phyloP scores from a whole-genome alignment of 208 protist genomes.

The Angomonas desouzai region DNA sequence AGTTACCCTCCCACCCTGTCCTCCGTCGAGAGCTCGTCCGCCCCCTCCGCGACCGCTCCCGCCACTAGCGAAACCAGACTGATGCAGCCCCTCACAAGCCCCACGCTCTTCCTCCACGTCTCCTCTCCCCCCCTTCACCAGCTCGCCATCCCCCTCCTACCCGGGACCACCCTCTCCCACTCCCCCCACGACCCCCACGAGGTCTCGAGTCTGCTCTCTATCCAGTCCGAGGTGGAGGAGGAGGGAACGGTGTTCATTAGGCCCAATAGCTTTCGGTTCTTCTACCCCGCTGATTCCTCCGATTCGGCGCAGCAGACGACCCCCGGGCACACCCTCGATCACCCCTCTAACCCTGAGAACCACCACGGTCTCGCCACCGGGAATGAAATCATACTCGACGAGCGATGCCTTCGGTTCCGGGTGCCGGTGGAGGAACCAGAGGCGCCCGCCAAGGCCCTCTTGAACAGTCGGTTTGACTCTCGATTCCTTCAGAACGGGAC shows the following conservation, averaged over 20 bases:
- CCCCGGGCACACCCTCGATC: background rate
- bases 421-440: background rate
- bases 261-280: background rate
- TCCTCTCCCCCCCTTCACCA: background rate
- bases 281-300: background rate
- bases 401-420: background rate
- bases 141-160: background rate
- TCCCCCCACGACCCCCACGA: background rate
- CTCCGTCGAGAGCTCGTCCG: background rate
- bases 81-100: background rate
- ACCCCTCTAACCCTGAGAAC: background rate
- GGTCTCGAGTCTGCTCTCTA: slow-evolving; percentile 13
- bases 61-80: background rate
- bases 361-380: background rate
- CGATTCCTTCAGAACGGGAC: background rate
- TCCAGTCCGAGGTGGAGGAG: slow-evolving; percentile 20
- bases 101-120: background rate
- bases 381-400: background rate
- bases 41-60: background rate
- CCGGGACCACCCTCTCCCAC: background rate
- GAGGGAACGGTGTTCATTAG: background rate
- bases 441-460: background rate
- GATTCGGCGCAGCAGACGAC: background rate
- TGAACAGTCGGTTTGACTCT: background rate
- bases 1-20: background rate